These are phyloP conservation scores for Ophiostoma himal-ulmi DNA, from an alignment of 2,329 filamentous ascomycete genomes.

Conservation along the genomic window DNA sequence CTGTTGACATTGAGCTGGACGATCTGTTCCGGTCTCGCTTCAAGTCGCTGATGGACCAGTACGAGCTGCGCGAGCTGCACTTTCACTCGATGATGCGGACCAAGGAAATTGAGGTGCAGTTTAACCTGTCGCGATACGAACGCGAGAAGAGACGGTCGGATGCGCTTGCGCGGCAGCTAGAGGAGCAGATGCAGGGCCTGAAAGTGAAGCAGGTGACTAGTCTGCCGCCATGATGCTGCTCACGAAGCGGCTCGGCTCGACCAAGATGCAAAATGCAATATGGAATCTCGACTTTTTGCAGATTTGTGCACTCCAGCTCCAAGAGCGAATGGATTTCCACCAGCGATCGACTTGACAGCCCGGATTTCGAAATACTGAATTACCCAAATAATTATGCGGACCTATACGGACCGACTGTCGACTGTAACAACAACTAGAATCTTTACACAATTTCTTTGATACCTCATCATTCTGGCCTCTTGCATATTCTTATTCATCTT, in stretches of 20 bases:
- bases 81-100: constrained; percentile 88
- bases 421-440: constrained; percentile 9
- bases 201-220: constrained; percentile 94
- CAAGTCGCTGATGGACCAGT: constrained; percentile 94
- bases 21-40: constrained; percentile 84
- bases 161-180: constrained; percentile 74
- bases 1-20: constrained; percentile 80
- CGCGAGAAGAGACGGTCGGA: constrained; percentile 86
- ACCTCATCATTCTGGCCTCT: background rate
- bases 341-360: background rate
- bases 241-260: background rate
- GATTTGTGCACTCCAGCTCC: too few species aligned
- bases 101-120: constrained; percentile 93
- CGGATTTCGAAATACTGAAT: background rate
- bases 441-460: background rate
- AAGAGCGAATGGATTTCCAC: background rate
- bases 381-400: background rate
- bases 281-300: background rate
- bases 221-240: constrained; percentile 26
- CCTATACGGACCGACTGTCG: background rate
- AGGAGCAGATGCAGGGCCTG: constrained; percentile 87
- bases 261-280: background rate
- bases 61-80: constrained; percentile 89
- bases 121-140: constrained; percentile 81
- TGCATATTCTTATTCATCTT: background rate